Evolutionary conservation across 345 rosid species (phyloP), one percentile per base, ranked within the genome.

Genomic region (Abelmoschus esculentus): DNA sequence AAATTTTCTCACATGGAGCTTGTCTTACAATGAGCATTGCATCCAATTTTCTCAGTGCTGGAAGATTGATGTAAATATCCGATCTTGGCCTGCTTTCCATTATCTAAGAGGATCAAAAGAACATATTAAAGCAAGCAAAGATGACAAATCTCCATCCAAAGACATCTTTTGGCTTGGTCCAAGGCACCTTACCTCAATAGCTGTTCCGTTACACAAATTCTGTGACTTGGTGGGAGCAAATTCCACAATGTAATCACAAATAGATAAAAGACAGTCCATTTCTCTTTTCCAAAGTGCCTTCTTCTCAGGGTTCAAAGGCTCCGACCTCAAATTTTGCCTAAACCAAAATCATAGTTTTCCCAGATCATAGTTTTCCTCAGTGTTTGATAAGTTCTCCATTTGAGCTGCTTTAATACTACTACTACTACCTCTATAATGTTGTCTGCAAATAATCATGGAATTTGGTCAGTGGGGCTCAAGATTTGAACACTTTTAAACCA

Each of bases 241-340:
- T 65, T 95, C 99, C 7, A 90, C 90, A 32, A 90, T 87, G 84
- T 85, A 85, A 66, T 95, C 93, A 34, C 97, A 91, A 7, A 91
- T 90, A 2, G 97, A 88, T 47, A 95, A 79, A 74, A 95, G 91
- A 69, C 92, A 90, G 14, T 84, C 77, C 99, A 90, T 90, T 86
- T 91, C 99, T 84, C 96, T 84, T 67, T 78, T 90, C 99, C 99
- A 91, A 84, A 91, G n/a, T n/a, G 83, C 84, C 74, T 81, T 82
- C 84, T 95, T 91, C 81, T 90, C 96, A 63, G 83, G 79, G 32
- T 87, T 87, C 74, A 93, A 76, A 4, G 97, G 99, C 74, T 89
- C 97, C 69, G 91, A 76, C 70, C 89, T 83, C 86, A 88, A 70
- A 72, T 83, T 88, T 73, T 22, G 26, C 26, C n/a, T n/a, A n/a